phyloP scores from a whole-genome alignment of 306 rosid species.

The Luffa aegyptiaca region DNA sequence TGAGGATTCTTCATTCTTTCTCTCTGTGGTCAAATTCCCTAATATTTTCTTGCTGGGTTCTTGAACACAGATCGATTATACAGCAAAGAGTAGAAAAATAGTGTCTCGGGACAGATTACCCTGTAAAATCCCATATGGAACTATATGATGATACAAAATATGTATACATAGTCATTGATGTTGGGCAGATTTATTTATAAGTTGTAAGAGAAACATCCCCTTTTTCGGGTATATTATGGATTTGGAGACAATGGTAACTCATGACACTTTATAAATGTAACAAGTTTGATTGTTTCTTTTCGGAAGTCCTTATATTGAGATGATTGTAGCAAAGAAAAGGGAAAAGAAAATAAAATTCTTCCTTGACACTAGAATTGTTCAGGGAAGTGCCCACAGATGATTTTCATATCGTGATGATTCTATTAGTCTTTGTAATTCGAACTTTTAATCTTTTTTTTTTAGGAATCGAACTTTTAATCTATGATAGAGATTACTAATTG shows the following conservation, averaged over 20 bases:
- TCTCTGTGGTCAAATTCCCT: neutral
- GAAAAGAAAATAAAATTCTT: no score
- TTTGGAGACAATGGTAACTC: neutral
- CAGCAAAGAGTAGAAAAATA: neutral
- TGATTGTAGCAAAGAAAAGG: no score
- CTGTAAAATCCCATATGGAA: constrained; percentile 3
- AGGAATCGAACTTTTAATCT: no score
- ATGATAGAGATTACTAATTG: no score
- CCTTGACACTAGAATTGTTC: no score
- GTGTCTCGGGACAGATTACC: neutral
- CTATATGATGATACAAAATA: neutral
- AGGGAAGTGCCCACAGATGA: no score
- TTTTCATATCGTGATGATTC: no score
- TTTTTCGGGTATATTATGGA: neutral
- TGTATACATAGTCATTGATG: neutral
- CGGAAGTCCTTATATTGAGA: neutral
- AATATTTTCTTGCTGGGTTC: neutral
- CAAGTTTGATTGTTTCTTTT: neutral
- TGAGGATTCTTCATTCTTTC: neutral
- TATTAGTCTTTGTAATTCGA: no score
- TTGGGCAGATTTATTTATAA: no score
- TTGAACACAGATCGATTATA: constrained; percentile 11
- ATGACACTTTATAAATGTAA: neutral
- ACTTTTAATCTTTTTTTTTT: no score
- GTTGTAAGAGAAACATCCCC: neutral